Percentiles rank a stretch among this genome's conserved stretches.
Evolutionary conservation across 768 basidiomycete species (phyloP).

Genomic region (Albatrellus ellisii): DNA sequence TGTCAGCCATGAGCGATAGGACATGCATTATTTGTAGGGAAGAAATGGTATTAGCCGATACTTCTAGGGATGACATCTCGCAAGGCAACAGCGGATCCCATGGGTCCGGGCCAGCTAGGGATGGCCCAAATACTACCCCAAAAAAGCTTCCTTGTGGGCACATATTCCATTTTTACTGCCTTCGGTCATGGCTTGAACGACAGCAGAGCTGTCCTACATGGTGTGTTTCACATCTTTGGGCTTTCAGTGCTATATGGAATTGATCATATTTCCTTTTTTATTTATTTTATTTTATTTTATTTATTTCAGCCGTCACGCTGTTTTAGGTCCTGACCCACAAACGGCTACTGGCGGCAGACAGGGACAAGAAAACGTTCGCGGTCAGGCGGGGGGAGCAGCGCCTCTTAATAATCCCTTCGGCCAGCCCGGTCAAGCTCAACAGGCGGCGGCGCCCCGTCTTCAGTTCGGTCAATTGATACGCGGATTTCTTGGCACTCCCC

Average conservation of each 20-base stretch:
- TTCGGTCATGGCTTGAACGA: constrained; percentile 94
- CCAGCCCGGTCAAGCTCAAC: constrained; percentile 24
- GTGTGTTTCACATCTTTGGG: constrained; percentile 39
- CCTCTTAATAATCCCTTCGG: constrained; percentile 20
- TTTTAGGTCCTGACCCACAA: constrained; percentile 13
- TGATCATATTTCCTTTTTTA: too few species aligned
- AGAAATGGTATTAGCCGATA: constrained; percentile 55
- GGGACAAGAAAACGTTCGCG: constrained; percentile 10
- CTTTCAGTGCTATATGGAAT: too few species aligned
- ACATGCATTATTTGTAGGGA: constrained; percentile 98
- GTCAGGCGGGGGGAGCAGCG: constrained; percentile 17
- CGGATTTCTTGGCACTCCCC: constrained; percentile 9
- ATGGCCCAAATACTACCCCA: constrained; percentile 88
- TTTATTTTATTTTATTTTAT: background rate
- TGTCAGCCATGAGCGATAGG: constrained; percentile 68
- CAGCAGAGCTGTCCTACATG: constrained; percentile 99
- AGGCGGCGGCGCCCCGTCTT: constrained; percentile 21
- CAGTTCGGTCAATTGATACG: constrained; percentile 16
- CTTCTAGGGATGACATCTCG: constrained; percentile 9
- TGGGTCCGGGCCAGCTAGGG: constrained; percentile 19
- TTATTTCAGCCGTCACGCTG: constrained; percentile 4
- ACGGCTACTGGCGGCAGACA: constrained; percentile 6
- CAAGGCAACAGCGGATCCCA: constrained; percentile 11
- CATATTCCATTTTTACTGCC: constrained; percentile 95
- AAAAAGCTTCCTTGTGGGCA: constrained; percentile 97